Evolutionary conservation across 805 yeast genomes (phyloP).

Genomic region (Candida fluviatilis): DNA sequence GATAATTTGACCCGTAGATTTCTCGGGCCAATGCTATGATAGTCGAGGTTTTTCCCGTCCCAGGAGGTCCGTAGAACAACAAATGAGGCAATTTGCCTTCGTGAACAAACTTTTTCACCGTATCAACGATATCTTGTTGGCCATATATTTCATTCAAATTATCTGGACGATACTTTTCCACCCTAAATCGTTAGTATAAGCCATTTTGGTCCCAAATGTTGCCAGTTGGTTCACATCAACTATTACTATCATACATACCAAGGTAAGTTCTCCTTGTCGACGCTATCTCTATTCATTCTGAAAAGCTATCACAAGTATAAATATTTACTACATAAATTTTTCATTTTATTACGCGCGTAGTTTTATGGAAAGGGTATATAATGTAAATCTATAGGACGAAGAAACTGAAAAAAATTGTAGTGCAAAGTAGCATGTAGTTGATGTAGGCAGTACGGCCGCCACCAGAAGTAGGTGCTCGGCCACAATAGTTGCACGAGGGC

Average conservation of each 20-base stretch:
- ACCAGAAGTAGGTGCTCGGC: conserved; percentile 12
- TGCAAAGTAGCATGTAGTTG: conserved; percentile 13
- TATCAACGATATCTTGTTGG: conserved; percentile 78
- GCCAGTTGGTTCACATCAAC: neutral
- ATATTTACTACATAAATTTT: neutral
- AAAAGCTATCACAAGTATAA: neutral
- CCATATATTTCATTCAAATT: conserved; percentile 86
- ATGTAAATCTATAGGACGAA: conserved; percentile 6
- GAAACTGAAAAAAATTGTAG: neutral
- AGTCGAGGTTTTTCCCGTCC: conserved; percentile 90
- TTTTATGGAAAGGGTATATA: too few species aligned
- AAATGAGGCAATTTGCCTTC: conserved; percentile 87
- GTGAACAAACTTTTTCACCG: conserved; percentile 79
- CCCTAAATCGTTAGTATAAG: conserved; percentile 43
- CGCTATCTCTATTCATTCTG: conserved; percentile 1
- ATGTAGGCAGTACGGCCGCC: conserved; percentile 5
- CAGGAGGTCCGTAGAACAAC: conserved; percentile 92
- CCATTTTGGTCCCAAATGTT: too few species aligned
- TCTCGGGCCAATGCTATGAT: conserved; percentile 79
- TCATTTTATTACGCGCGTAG: conserved; percentile 2
- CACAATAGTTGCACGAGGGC: conserved; percentile 38
- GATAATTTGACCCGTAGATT: conserved; percentile 74
- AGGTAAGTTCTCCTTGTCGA: conserved; percentile 48
- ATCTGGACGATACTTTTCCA: conserved; percentile 91
- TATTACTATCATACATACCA: conserved; percentile 33